These are phyloP conservation scores for Coemansia sp. DNA, from an alignment of 371 early-diverging fungal species.

Conservation along the genomic window DNA sequence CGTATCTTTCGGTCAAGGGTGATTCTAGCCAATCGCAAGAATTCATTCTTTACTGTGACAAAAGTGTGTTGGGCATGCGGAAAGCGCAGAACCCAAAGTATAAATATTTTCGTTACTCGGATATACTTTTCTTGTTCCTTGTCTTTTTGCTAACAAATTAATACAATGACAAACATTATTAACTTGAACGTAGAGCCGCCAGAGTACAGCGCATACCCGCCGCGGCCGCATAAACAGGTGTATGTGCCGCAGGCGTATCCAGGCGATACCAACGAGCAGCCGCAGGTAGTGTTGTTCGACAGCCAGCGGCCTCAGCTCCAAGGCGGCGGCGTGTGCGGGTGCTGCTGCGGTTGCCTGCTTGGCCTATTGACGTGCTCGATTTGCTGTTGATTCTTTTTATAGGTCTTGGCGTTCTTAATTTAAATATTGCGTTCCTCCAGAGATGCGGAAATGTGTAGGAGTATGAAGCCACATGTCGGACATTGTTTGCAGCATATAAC, in stretches of 20 bases:
- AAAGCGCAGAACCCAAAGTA: no score
- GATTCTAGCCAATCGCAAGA: no score
- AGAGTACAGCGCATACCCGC: not conserved
- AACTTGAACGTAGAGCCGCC: no score
- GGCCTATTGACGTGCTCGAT: not conserved
- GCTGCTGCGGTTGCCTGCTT: not conserved
- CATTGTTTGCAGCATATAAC: no score
- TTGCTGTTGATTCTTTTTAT: not conserved
- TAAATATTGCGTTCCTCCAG: not conserved
- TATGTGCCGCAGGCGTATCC: constrained; percentile 1
- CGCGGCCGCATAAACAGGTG: not conserved
- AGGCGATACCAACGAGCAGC: not conserved
- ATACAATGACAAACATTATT: no score
- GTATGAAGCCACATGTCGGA: not conserved
- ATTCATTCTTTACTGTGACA: no score
- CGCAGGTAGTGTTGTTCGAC: not conserved
- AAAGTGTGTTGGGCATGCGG: no score
- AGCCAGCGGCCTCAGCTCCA: not conserved
- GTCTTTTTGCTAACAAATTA: no score
- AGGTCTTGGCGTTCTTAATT: not conserved
- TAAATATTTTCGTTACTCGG: no score
- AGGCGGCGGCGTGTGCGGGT: not conserved
- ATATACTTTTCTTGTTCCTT: no score
- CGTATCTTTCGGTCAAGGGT: no score
- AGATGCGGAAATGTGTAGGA: not conserved